Evolutionary conservation across 148 eudicot genomes (phyloP), one percentile per base, ranked within the genome.

Genomic region (Rhododendron kiyosumense): DNA sequence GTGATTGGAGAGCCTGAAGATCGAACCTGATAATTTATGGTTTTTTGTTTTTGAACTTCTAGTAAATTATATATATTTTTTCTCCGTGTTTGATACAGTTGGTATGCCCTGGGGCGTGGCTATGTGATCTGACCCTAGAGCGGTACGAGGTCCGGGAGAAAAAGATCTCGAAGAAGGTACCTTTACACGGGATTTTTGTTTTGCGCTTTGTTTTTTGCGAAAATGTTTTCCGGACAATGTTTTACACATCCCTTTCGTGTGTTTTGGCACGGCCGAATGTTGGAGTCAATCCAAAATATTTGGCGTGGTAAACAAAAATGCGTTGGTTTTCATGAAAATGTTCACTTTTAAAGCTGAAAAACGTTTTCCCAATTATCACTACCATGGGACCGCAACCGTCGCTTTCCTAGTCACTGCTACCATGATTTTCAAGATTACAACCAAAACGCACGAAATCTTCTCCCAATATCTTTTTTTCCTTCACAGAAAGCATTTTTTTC

Each of bases 121-220:
- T 96, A 76, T 91, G 93, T 73, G 98, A 96, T 90, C 86, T 96
- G 85, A 89, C 94, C 81, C 88, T 91, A 24, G 98, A 96, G 84
- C 89, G 98, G 7, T 96, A 96, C 71, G 98, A 96, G 86, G 98
- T 96, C 41, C 85, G 98, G 84, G 98, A 96, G 90, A 96, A 94
- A 89, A 96, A 94, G 90, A 89, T 91, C 71, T 85, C 98, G 18
- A 96, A 94, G 89, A 96, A 96, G 98, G 98, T 94, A 91, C 14
- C 65, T 59, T 20, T 59, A 59, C n/a, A 7, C 8, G 8, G 41
- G 2, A 71, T 30, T 4, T 24, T 43, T 5, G 28, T 46, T 15
- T 43, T 13, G 76, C 18, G 32, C 48, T 14, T 24, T 2, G 67
- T 11, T 80, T 24, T 28, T 36, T 24, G 61, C 4, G 48, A 8